Evolutionary conservation across 805 yeast genomes (phyloP), one percentile per base, ranked within the genome.

Genomic region (Candida multigemmis): DNA sequence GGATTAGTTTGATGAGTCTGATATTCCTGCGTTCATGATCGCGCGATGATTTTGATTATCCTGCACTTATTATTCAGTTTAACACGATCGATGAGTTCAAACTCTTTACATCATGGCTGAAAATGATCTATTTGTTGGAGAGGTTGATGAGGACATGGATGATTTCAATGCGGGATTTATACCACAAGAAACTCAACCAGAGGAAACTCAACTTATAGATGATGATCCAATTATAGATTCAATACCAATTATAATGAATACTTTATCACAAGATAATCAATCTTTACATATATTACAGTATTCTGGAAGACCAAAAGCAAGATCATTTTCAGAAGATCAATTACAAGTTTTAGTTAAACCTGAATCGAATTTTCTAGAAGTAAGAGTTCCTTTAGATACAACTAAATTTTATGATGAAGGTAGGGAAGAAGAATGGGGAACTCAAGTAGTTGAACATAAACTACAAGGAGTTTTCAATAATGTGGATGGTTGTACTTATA

Each of bases 351-450:
- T 34, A 21, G 48, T 80, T 33, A 89, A 86, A 43, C 70, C 70
- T 1, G 56, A 65, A 15, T 64, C 84, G 1, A 70, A 74, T 2
- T 62, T 75, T 8, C 55, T 91, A 34, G 94, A 84, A 46, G 67
- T 87, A 19, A 83, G 79, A 34, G 58, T 82, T 5, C 94, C 95
- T 9, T 53, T 84, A 26, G 79, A 79, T 28, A 79, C 83, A 0
- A 42, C 58, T 5, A 66, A 65, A 23, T 85, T 80, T 41, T 83
- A 74, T 44, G 89, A 86, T 46, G 64, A 56, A 22, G 55, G 65
- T 8, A 77, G 76, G 40, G 65, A 78, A 5, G 74, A 65, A 14
- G 67, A 69, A 28, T 81, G 94, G 87, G 68, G 67, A 5, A 44
- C 69, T 6, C 59, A 67, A 2, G 68, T 78, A 5, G 60, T 61